A percentile compares a stretch with the other conserved stretches of the same genome.
These are phyloP conservation scores for Aphanomyces stellatus DNA, from an alignment of 352 stramenopile genomes.

Conservation along the genomic window DNA sequence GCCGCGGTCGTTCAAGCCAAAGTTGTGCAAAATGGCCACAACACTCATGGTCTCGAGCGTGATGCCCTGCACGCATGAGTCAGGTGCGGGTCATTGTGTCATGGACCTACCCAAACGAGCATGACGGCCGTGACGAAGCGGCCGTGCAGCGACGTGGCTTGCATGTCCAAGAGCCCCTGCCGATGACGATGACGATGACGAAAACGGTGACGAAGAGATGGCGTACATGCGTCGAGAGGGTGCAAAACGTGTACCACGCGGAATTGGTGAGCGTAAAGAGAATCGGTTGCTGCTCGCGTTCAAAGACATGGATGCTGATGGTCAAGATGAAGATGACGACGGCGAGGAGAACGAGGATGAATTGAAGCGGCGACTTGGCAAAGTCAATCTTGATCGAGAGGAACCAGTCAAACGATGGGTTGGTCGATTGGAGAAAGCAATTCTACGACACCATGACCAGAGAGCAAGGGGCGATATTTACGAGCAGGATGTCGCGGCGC, in stretches of 20 bases:
- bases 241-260: neutral
- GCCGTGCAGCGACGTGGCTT: neutral
- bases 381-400: neutral
- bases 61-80: neutral
- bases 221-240: neutral
- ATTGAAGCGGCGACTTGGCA: neutral
- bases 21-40: neutral
- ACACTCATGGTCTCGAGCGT: neutral
- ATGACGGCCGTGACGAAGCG: slow-evolving; percentile 1
- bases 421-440: neutral
- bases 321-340: neutral
- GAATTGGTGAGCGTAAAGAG: neutral
- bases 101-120: neutral
- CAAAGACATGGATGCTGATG: neutral
- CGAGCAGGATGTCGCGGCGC: neutral
- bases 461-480: neutral
- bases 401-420: slow-evolving; percentile 1
- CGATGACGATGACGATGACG: neutral
- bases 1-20: neutral
- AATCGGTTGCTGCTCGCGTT: neutral
- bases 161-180: neutral
- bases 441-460: neutral
- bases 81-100: no score
- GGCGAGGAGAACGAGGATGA: neutral
- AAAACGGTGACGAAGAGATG: neutral